A percentile compares a stretch with the other conserved stretches of the same genome.
Conservation (phyloP, 306 rosid genomes). For the Trifolium dubium region DNA sequence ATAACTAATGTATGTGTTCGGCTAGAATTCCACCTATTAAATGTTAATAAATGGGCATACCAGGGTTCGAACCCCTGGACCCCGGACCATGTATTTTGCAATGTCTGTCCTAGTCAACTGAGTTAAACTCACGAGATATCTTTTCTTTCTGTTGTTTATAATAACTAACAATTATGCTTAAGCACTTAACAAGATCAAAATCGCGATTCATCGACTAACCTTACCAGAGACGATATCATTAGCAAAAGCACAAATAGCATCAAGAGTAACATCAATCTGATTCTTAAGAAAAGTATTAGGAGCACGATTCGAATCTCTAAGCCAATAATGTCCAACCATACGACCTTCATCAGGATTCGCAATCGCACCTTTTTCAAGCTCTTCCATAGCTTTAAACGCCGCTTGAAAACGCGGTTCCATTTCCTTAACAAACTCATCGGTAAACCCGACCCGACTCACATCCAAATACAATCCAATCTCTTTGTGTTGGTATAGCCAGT, state of each 20-base stretch:
- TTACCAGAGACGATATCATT: constrained; percentile 84
- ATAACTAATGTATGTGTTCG: no score
- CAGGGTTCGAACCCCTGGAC: no score
- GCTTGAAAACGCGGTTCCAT: constrained; percentile 79
- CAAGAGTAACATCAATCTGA: constrained; percentile 79
- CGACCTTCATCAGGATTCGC: constrained; percentile 97
- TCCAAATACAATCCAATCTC: constrained; percentile 79
- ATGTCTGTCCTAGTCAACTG: no score
- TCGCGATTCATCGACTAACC: constrained; percentile 57
- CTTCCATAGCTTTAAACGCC: constrained; percentile 84
- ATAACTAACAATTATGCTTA: neutral
- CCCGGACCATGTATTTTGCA: no score
- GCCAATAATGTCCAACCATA: constrained; percentile 99
- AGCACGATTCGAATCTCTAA: constrained; percentile 73
- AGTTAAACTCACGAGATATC: no score
- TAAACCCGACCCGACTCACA: constrained; percentile 93
- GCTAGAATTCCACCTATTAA: no score
- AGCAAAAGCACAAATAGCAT: constrained; percentile 63
- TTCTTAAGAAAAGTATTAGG: constrained; percentile 64
- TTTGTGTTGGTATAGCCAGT: constrained; percentile 93
- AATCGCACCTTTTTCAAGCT: constrained; percentile 84
- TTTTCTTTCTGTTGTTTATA: no score
- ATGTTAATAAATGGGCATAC: no score
- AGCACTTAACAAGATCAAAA: neutral
- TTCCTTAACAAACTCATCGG: constrained; percentile 70